A percentile compares a stretch with the other conserved stretches of the same genome.
Conservation (phyloP, 2,329 filamentous ascomycete genomes). For the Lithohypha guttulata region DNA sequence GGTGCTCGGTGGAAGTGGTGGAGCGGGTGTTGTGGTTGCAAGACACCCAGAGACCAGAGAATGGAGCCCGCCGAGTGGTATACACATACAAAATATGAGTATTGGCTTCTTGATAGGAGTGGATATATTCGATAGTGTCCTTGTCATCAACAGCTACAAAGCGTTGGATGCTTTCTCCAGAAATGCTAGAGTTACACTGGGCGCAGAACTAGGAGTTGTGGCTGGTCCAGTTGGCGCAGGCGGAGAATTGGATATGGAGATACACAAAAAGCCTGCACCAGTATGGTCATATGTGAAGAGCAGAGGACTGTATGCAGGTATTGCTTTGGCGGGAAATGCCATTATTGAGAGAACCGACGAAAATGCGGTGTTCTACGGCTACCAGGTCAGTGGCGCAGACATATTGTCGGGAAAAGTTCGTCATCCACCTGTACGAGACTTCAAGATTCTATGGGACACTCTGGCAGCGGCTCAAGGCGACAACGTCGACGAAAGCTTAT, state of each 20-base stretch:
- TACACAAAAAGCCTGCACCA: conserved; percentile 58
- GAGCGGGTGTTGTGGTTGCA: conserved; percentile 76
- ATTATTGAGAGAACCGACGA: conserved; percentile 79
- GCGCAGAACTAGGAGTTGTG: conserved; percentile 66
- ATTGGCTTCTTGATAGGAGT: conserved; percentile 84
- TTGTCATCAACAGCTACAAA: conserved; percentile 79
- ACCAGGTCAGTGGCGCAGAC: conserved; percentile 50
- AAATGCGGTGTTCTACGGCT: conserved; percentile 75
- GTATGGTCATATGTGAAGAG: conserved; percentile 84
- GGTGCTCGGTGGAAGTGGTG: conserved; percentile 84
- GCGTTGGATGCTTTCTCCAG: conserved; percentile 77
- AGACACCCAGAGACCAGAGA: conserved; percentile 67
- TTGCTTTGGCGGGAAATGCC: conserved; percentile 78
- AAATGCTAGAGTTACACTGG: conserved; percentile 66
- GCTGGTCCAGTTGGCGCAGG: conserved; percentile 70
- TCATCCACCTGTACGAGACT: conserved; percentile 42
- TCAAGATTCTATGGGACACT: conserved; percentile 61
- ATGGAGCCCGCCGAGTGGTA: conserved; percentile 85
- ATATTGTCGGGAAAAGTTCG: conserved; percentile 53
- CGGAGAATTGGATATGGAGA: conserved; percentile 57
- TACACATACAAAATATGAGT: conserved; percentile 79
- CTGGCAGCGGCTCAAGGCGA: conserved; percentile 82
- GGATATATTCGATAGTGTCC: conserved; percentile 90
- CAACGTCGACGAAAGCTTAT: conserved; percentile 58
- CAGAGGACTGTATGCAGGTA: conserved; percentile 74